These are phyloP conservation scores for Smallanthus sonchifolius DNA, from an alignment of 129 eudicot species.

Conservation along the genomic window DNA sequence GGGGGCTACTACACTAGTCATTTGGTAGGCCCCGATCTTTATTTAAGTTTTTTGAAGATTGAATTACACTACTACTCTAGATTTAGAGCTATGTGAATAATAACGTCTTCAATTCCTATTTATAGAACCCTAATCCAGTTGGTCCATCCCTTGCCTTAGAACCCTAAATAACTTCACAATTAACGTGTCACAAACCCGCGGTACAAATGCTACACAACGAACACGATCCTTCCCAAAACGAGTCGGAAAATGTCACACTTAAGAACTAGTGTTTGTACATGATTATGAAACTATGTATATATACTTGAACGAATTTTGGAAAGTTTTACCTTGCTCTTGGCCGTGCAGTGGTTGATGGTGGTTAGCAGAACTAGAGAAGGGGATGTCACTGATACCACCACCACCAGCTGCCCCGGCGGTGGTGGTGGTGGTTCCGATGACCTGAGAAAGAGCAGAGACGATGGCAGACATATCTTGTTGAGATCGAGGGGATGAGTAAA, in stretches of 20 bases:
- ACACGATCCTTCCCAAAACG: not conserved
- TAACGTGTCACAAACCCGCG: not conserved
- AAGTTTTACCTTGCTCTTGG: slow-evolving; percentile 19
- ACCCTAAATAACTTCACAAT: not conserved
- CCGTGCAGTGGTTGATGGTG: slow-evolving; percentile 23
- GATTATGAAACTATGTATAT: not conserved
- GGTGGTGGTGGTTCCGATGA: slow-evolving; percentile 32
- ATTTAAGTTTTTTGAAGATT: no score
- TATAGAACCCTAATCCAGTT: no score
- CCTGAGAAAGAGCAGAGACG: slow-evolving; percentile 79
- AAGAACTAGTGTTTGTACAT: not conserved
- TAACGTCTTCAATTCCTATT: no score
- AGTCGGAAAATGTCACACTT: not conserved
- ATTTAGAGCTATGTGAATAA: no score
- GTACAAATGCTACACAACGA: no score
- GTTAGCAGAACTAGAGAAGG: not conserved
- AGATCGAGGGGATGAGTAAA: slow-evolving; percentile 50
- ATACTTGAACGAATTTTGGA: no score
- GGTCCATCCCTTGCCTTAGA: no score
- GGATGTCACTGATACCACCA: not conserved
- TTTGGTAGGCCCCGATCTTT: no score
- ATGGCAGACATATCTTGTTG: slow-evolving; percentile 74
- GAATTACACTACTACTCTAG: no score
- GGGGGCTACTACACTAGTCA: no score
- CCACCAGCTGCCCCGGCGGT: not conserved